These are phyloP conservation scores for Blumeria graminis DNA, from an alignment of 2,329 filamentous ascomycete species.

Conservation along the genomic window DNA sequence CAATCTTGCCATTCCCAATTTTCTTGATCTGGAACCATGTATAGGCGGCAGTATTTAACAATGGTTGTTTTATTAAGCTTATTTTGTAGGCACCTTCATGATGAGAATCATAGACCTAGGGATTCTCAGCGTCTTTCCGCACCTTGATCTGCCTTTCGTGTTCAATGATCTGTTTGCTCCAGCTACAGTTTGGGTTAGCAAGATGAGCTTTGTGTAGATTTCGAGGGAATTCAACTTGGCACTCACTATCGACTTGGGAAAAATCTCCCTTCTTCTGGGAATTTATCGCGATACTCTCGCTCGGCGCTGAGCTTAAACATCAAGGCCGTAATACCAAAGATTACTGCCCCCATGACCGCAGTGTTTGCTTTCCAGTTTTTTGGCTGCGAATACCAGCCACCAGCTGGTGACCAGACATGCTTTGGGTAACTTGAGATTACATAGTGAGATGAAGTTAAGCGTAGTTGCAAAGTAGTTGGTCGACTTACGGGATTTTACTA, in stretches of 20 bases:
- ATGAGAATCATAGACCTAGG: neutral
- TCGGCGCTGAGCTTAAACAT: slow-evolving; percentile 52
- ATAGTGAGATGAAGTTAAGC: slow-evolving; percentile 7
- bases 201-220: neutral
- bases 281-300: slow-evolving; percentile 45
- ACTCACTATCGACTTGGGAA: slow-evolving; percentile 67
- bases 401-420: slow-evolving; percentile 96
- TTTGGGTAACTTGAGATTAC: slow-evolving; percentile 53
- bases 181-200: slow-evolving; percentile 23
- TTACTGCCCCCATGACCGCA: slow-evolving; percentile 41
- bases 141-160: slow-evolving; percentile 34
- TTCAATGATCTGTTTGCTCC: slow-evolving; percentile 48
- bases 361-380: slow-evolving; percentile 92
- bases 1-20: no score
- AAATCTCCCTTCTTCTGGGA: slow-evolving; percentile 55
- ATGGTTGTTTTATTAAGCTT: no score
- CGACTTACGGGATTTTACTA: slow-evolving; percentile 44
- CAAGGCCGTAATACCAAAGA: slow-evolving; percentile 42
- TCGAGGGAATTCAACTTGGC: neutral
- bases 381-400: slow-evolving; percentile 93
- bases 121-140: slow-evolving; percentile 8
- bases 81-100: no score
- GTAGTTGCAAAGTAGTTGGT: slow-evolving; percentile 5
- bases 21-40: no score
- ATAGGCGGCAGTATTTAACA: no score